phyloP scores from a whole-genome alignment of 2,329 filamentous ascomycete genomes.

The Arthrobotrys musiformis region DNA sequence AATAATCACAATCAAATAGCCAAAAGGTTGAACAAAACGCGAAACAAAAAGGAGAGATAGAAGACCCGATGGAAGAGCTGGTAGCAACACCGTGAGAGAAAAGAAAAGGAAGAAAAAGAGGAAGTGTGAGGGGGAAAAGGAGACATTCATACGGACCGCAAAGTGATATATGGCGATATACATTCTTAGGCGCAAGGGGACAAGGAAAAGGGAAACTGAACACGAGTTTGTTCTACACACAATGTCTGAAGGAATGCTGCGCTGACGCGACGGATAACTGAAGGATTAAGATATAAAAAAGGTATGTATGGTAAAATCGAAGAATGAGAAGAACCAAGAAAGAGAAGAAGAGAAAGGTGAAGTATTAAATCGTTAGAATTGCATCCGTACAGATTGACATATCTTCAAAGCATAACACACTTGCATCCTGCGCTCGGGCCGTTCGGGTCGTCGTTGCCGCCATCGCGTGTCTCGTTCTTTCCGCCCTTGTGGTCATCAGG shows the following conservation, averaged over 20 bases:
- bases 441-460: constrained; percentile 70
- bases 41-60: neutral
- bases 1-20: constrained; percentile 8
- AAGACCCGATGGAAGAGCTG: constrained; percentile 22
- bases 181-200: constrained; percentile 44
- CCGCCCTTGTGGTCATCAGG: constrained; percentile 74
- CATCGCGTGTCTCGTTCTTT: constrained; percentile 63
- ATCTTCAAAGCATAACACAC: constrained; percentile 59
- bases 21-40: neutral
- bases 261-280: constrained; percentile 52
- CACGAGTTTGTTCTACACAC: constrained; percentile 41
- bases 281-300: constrained; percentile 54
- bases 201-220: neutral
- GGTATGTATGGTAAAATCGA: constrained; percentile 52
- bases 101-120: neutral
- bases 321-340: constrained; percentile 33
- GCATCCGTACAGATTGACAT: constrained; percentile 47
- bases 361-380: constrained; percentile 56
- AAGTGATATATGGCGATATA: constrained; percentile 53
- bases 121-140: neutral
- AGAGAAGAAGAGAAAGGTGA: constrained; percentile 22
- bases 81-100: constrained; percentile 20
- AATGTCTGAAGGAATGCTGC: constrained; percentile 49
- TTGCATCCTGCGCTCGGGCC: constrained; percentile 60
- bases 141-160: constrained; percentile 37